Evolutionary conservation across 371 early-diverging fungal genomes (phyloP).

Genomic region (Mortierella sp.): DNA sequence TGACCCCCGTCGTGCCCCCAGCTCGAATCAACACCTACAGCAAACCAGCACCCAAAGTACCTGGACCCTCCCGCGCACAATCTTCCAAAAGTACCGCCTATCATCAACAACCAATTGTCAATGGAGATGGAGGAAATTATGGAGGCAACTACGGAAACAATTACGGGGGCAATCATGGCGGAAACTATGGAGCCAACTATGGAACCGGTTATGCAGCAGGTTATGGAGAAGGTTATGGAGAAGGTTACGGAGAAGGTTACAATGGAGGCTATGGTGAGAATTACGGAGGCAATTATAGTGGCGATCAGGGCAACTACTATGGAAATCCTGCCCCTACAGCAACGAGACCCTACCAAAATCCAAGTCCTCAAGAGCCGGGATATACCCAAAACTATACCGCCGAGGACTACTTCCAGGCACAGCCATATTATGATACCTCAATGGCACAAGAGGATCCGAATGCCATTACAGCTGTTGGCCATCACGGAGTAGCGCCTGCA

Average conservation of each 20-base stretch:
- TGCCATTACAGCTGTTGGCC: not conserved
- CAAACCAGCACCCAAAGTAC: not conserved
- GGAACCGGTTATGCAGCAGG: not conserved
- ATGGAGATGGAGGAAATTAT: too few species aligned
- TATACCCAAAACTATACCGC: slow-evolving; percentile 20
- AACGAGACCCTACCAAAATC: not conserved
- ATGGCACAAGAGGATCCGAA: not conserved
- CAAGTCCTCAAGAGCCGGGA: slow-evolving; percentile 18
- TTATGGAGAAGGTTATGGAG: slow-evolving; percentile 1
- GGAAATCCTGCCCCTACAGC: slow-evolving; percentile 3
- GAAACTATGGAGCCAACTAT: too few species aligned
- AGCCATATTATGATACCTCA: not conserved
- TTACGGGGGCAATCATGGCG: too few species aligned
- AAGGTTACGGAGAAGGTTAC: slow-evolving; percentile 16
- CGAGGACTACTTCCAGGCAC: slow-evolving; percentile 37
- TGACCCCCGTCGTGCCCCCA: slow-evolving; percentile 7
- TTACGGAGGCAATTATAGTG: not conserved
- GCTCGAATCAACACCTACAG: slow-evolving; percentile 12
- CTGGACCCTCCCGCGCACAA: not conserved
- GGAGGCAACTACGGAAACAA: too few species aligned
- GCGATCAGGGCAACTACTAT: too few species aligned
- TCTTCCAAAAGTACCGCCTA: too few species aligned
- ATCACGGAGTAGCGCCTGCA: not conserved
- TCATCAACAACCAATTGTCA: too few species aligned
- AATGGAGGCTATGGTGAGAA: too few species aligned